Evolutionary conservation across 2,329 filamentous ascomycete species (phyloP).

Genomic region (Chrysoporthe deuterocubensis): DNA sequence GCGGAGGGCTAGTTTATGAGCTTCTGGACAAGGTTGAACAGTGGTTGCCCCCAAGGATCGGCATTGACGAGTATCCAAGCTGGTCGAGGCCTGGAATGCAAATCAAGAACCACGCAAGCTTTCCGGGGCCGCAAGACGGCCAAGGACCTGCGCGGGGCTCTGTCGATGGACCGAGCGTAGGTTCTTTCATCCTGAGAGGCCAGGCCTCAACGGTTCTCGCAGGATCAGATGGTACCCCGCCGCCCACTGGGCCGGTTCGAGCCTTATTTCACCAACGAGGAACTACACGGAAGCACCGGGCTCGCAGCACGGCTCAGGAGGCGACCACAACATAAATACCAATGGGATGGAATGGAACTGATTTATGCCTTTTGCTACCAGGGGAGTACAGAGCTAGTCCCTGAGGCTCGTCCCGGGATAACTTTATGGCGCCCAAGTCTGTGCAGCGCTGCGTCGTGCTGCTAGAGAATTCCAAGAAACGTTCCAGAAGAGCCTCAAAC

Average conservation of each 20-base stretch:
- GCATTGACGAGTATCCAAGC: neutral
- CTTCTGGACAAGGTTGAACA: too few species aligned
- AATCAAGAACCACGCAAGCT: neutral
- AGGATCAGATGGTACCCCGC: neutral
- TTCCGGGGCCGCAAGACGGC: neutral
- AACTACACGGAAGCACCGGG: neutral
- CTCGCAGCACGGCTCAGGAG: neutral
- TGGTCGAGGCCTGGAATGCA: neutral
- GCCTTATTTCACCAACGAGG: too few species aligned
- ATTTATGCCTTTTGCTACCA: neutral
- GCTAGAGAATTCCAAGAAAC: neutral
- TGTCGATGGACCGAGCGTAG: neutral
- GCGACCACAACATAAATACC: neutral
- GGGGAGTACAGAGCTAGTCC: neutral
- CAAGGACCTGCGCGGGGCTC: neutral
- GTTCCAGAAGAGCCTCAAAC: neutral
- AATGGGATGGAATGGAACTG: neutral
- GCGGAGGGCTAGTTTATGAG: too few species aligned
- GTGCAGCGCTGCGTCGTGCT: neutral
- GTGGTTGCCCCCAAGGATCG: too few species aligned
- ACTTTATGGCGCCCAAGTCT: neutral
- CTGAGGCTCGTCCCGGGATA: neutral
- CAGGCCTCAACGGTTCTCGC: neutral
- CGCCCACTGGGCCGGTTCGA: neutral
- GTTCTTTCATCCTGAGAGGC: neutral